Base-by-base conservation (phyloP, 345 rosid genomes). In the Brassica incana region DNA sequence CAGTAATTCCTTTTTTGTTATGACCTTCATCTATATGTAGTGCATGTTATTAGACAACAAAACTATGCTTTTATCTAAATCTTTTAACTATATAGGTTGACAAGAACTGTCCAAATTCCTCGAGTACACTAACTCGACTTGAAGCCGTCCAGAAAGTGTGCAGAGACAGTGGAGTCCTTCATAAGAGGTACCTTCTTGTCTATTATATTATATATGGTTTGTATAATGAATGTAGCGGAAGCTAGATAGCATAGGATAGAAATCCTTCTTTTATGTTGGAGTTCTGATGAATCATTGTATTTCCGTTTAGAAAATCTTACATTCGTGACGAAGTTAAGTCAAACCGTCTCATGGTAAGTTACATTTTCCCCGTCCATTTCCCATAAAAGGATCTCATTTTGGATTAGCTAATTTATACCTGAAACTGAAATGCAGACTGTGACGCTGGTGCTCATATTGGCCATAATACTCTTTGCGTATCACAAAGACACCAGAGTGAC, bases 101-200 rank as follows among this genome's bases (percentile, higher is more conserved):
- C 82, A 82, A 69, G 78, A 85, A 80, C n/a, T 95, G 91, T 74
- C 98, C 97, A 5, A 90, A 86, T 84, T 91, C 90, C 20, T 62
- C 75, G 72, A 88, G 85, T 76, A 88, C 93, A 43, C 65, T 86
- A 65, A 86, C 78, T 71, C 85, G 87, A 72, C 77, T 94, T 27
- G 95, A 92, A 78, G 89, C 88, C 5, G 72, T 87, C 35, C 88
- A 86, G 85, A 86, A 88, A 76, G 54, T 83, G 23, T 92, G 97
- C 90, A 80, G 58, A 80, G 86, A 88, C 29, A 86, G 89, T 7
- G 94, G 97, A 45, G 62, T 81, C 23, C 80, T 90, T 67, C 80
- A 62, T 65, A 86, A 78, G 82, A 91, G 97, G 97, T 89, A 70
- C 5, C 43, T 35, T 35, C 4, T 45, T 20, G 35, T 50, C 8